Evolutionary conservation across 1,284 basidiomycete species (phyloP), one percentile per base, ranked within the genome.

Genomic region (Hymenochaete sp.): DNA sequence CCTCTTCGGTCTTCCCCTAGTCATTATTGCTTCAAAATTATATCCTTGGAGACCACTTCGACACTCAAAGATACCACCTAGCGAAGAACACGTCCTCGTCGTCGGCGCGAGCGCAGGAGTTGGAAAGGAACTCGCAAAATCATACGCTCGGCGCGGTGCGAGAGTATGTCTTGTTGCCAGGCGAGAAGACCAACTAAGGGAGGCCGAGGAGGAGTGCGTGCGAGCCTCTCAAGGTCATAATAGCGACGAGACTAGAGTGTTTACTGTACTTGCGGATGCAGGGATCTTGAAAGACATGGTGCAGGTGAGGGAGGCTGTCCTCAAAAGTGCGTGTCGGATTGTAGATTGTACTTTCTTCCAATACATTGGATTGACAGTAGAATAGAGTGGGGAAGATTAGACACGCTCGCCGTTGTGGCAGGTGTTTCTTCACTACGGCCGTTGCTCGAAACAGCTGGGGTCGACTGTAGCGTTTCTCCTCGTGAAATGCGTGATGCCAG

Each of bases 361-460:
- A 18, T 13, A 19, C 35, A 25, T 25, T 33, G 45, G 19, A 16
- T 29, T 47, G 47, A 19, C 7, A 31, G 44, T 5, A 6, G 21
- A 4, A 42, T 46, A 92, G 90, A 70, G 48, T 90, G 89, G 84
- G 67, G 65, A 3, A 87, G 90, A 10, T 54, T 95, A 2, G 92
- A 96, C 59, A 96, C 92, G 0, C 59, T 95, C 3, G 68, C 92
- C 37, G 77, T 96, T 44, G 75, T 79, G 44, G 91, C 92, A 5
- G 93, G 93, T 4, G 86, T 93, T 0, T 90, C 88, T 1, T 82
- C 90, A 2, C 71, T 92, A 1, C 76, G 77, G 38, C 86, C 91
- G 0, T 63, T 96, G 13, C 70, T 93, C 56, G 75, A 79, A 11
- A 66, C 89, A 3, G 82, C 87, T 8, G 81, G 81, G 0, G 68